phyloP scores from a whole-genome alignment of 352 stramenopile genomes.

The Blastocystis sp. region DNA sequence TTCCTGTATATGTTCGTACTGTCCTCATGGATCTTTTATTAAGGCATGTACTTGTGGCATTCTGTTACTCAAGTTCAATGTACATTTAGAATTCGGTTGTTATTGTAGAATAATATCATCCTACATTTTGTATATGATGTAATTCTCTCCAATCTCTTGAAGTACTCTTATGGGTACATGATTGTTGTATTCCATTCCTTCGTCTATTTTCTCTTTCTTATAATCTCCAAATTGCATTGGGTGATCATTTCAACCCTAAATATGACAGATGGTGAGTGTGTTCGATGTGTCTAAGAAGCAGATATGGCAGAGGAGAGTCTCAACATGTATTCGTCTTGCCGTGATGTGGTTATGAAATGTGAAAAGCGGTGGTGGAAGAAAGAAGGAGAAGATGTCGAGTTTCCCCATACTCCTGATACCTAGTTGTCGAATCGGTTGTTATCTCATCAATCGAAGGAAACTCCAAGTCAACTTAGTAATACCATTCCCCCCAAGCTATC shows the following conservation, averaged over 20 bases:
- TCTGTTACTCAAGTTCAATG: slow-evolving; percentile 43
- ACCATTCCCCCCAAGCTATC: no score
- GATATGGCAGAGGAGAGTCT: background rate
- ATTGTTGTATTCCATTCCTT: background rate
- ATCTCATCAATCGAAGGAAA: no score
- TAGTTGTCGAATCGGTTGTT: background rate
- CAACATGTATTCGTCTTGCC: background rate
- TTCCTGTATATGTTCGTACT: background rate
- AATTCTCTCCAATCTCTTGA: slow-evolving; percentile 27
- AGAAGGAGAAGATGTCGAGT: background rate
- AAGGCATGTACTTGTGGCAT: background rate
- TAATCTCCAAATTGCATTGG: slow-evolving; percentile 24
- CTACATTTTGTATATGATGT: slow-evolving; percentile 27
- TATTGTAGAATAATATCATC: slow-evolving; percentile 23
- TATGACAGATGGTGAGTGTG: background rate
- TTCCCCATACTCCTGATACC: background rate
- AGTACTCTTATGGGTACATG: background rate
- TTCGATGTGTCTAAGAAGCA: background rate
- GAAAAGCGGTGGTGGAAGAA: slow-evolving; percentile 41
- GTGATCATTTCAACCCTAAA: slow-evolving; percentile 1
- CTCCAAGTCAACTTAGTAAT: no score
- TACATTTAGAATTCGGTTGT: background rate
- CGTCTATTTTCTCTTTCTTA: background rate
- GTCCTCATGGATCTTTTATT: background rate
- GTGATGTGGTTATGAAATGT: background rate